phyloP scores from a whole-genome alignment of 768 basidiomycete species.

The Lepiota subincarnata region DNA sequence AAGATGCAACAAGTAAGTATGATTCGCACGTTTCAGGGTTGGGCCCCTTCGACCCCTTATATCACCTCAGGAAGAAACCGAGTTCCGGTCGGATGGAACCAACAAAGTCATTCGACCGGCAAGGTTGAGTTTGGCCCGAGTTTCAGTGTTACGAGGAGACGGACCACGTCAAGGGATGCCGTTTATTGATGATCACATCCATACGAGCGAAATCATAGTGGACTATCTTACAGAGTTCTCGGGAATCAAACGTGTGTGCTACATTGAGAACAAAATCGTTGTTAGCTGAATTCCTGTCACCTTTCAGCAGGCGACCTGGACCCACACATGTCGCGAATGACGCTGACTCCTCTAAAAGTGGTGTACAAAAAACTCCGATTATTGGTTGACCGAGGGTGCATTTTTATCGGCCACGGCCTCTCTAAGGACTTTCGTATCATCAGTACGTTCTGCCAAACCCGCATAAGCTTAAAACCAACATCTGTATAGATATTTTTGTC shows the following conservation, averaged over 20 bases:
- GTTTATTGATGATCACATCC: conserved; percentile 98
- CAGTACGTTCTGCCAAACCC: conserved; percentile 54
- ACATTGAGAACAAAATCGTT: not conserved
- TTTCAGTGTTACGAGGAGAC: conserved; percentile 88
- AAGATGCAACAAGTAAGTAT: conserved; percentile 92
- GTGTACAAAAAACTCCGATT: conserved; percentile 96
- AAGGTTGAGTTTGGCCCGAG: conserved; percentile 87
- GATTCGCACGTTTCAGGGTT: conserved; percentile 5
- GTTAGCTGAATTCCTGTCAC: not conserved
- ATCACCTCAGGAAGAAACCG: conserved; percentile 77
- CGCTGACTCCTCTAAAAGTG: conserved; percentile 92
- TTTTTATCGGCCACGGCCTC: conserved; percentile 95
- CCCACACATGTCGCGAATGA: conserved; percentile 75
- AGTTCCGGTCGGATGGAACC: conserved; percentile 91
- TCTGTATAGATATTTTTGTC: conserved; percentile 79
- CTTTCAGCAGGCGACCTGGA: conserved; percentile 86
- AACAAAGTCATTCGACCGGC: conserved; percentile 91
- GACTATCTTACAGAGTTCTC: conserved; percentile 98
- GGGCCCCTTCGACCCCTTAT: not conserved
- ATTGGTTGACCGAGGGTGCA: conserved; percentile 90
- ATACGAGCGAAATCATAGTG: conserved; percentile 91
- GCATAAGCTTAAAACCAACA: not conserved
- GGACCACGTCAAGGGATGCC: conserved; percentile 78
- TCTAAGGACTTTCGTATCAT: conserved; percentile 98
- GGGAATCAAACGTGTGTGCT: conserved; percentile 79